Base-by-base conservation (phyloP, 2,329 filamentous ascomycete species). In the Beauveria pseudobassiana region DNA sequence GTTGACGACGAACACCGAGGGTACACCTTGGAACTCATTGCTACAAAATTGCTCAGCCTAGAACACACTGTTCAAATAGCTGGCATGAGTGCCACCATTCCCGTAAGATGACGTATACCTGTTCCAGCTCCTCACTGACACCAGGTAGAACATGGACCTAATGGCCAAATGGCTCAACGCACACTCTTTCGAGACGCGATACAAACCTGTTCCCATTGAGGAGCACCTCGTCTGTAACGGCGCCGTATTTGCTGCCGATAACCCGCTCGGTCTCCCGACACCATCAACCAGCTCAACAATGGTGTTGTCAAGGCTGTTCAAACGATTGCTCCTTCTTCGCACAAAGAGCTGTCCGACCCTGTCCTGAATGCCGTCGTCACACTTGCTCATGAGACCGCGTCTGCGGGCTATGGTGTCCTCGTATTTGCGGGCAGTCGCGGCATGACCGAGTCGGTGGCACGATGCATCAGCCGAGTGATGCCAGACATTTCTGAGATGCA, bases 61-160 rank as follows among this genome's bases (percentile, higher is more conserved):
- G 86, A 84, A 28, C 83, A 89, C 62, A 74, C 79, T 26, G 79
- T 90, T 20, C 89, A 92, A 69, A 85, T 92, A 22, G 76, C 91
- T 62, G 89, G 87, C 66, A 92, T 93, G 89, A 92, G 89, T 67
- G 89, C 89, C 5, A 92, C 89, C 0, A 77, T 93, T 52, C 86
- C 87, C 60, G 87, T 89, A 75, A 68, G 81, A 12, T 18, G 10
- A 18, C 3, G 16, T 7, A 18, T 12, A 2, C 14, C 18, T 53
- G 2, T 48, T 7, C 26, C 12, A 6, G 20, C 5, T 10, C 3
- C 28, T 9, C 10, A 4, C 26, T 42, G 26, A 55, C 8, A 10
- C 7, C 26, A 18, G 3, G 12, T 61, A 90, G 87, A 91, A 92
- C 68, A 87, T 88, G 55, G 80, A 85, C 60, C 69, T 90, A 34